Evolutionary conservation across 805 yeast genomes (phyloP), one percentile per base, ranked within the genome.

Genomic region (Huiozyma naganishii): DNA sequence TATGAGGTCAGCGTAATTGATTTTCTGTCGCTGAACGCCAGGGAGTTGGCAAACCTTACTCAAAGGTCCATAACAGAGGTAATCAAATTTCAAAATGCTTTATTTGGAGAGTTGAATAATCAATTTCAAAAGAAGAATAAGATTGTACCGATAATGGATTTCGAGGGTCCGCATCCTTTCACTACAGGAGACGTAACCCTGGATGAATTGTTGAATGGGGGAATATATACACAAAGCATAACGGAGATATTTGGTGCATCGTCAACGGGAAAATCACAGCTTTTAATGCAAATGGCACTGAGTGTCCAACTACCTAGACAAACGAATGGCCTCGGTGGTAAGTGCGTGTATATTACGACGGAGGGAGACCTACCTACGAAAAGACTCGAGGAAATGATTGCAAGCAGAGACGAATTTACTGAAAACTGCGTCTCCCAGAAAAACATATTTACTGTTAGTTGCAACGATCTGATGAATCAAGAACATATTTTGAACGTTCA

Each of bases 161-260:
- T 12, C 2, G 9, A 28, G 6, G 40, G 23, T 27, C 44, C 48
- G 4, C 10, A 23, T 6, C 36, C 36, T 30, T 71, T 77, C 54
- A 70, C 83, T 6, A 69, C 80, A 0, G 84, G 84, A 0, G 79
- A 73, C 53, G 57, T 54, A 0, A 52, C 48, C 5, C 48, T 83
- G 1, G 89, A 83, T 54, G 53, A 50, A 7, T 45, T 65, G 0
- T 55, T 83, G 5, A 66, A 69, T 35, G 81, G 80, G 4, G 90
- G 89, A 0, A 66, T 82, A 4, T 71, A 66, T 2, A 58, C 73
- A 3, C 75, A 79, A 3, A 61, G 70, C 27, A 57, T 83, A 2
- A 79, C 88, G 0, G 97, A 89, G 64, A 58, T 90, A 4, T 79
- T 78, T 52, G 97, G 97, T 0, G 83, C 81, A 27, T 78, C 94